Evolutionary conservation across 495 filamentous ascomycete genomes (phyloP).

Genomic region (Letharia columbiana): DNA sequence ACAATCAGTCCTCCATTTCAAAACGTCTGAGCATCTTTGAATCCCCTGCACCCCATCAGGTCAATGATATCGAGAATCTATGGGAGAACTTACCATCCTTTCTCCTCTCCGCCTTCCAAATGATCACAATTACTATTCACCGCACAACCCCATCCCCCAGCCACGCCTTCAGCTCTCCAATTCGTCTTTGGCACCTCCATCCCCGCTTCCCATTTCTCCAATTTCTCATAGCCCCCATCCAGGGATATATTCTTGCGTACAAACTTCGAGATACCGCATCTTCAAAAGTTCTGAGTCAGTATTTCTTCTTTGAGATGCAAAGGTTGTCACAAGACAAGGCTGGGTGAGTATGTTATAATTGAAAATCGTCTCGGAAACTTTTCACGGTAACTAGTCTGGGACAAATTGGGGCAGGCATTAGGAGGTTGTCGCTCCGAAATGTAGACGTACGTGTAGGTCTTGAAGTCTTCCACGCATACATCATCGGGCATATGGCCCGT

Average conservation of each 20-base stretch:
- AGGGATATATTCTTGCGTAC: constrained; percentile 25
- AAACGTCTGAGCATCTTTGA: constrained; percentile 19
- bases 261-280: constrained; percentile 63
- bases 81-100: constrained; percentile 65
- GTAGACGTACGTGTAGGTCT: constrained; percentile 54
- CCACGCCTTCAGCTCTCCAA: constrained; percentile 61
- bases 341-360: background rate
- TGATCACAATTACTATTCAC: constrained; percentile 76
- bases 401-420: background rate
- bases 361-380: background rate
- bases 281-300: background rate
- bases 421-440: background rate
- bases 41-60: constrained; percentile 23
- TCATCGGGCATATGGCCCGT: constrained; percentile 68
- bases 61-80: constrained; percentile 13
- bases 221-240: background rate
- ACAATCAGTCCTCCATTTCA: background rate
- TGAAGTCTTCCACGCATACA: constrained; percentile 64
- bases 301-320: background rate
- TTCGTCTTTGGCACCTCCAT: constrained; percentile 36
- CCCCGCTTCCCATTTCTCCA: constrained; percentile 26
- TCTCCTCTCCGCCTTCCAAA: constrained; percentile 70
- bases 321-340: background rate
- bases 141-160: constrained; percentile 72
- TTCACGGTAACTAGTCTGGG: too few relatives aligned